Conservation (phyloP, 768 basidiomycete species). For the Kwoniella dendrophila region DNA sequence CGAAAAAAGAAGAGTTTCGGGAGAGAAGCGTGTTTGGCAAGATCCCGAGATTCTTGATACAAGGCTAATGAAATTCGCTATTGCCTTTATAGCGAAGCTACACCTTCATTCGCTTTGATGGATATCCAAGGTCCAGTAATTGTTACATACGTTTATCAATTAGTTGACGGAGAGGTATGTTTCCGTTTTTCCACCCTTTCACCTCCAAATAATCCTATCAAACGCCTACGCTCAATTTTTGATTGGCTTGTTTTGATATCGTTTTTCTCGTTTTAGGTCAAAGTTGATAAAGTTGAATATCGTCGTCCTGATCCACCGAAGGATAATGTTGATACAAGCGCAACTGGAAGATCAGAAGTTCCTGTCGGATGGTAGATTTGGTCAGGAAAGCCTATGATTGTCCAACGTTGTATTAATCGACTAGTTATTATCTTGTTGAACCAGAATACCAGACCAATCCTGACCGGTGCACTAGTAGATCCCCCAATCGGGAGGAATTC, state of each 20-base stretch:
- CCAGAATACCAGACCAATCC: too few species aligned
- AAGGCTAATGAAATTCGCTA: background rate
- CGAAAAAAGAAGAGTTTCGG: too few species aligned
- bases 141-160: slow-evolving; percentile 94
- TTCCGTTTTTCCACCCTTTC: slow-evolving; percentile 4
- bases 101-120: slow-evolving; percentile 94
- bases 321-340: slow-evolving; percentile 1
- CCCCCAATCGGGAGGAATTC: too few species aligned
- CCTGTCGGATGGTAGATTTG: slow-evolving; percentile 40
- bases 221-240: too few species aligned
- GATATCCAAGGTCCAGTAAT: slow-evolving; percentile 96
- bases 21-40: too few species aligned
- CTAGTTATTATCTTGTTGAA: too few species aligned
- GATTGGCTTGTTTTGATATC: slow-evolving; percentile 56
- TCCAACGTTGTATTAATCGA: too few species aligned
- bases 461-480: too few species aligned
- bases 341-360: slow-evolving; percentile 30
- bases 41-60: background rate
- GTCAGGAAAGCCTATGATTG: too few species aligned
- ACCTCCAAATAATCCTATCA: too few species aligned
- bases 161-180: slow-evolving; percentile 85
- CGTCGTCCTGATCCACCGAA: slow-evolving; percentile 51
- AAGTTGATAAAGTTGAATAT: slow-evolving; percentile 58
- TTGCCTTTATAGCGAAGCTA: slow-evolving; percentile 66
- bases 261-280: slow-evolving; percentile 49